Evolutionary conservation across 1,284 basidiomycete genomes (phyloP), one percentile per base, ranked within the genome.

Genomic region (Wolfiporia cocos): DNA sequence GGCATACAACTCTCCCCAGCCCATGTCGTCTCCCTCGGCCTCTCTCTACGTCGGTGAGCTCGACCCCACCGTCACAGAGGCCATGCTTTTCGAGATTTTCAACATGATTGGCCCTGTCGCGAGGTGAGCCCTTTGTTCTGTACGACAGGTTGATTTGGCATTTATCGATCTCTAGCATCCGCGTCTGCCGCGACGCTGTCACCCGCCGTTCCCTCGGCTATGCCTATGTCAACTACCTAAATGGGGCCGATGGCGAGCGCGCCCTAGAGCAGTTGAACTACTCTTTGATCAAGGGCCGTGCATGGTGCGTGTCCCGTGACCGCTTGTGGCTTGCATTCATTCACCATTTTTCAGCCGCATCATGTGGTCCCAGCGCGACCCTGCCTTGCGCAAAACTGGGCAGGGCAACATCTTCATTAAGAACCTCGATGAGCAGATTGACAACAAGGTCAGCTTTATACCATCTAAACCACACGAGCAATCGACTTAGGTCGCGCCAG

Each of bases 331-430:
- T 11, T 29, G 29, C 23, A 18, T 36, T 26, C n/a, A 23, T 11
- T 44, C 22, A 21, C 26, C 12, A 3, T 21, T 5, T 32, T 11
- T 47, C 54, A 90, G 86, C 77, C 93, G 96, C 61, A 99, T 99
- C 76, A 99, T 99, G 96, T 98, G 96, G 94, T 98, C 94, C 61
- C 95, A 99, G 81, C 92, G 96, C 66, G 96, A 99, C 74, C 96
- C 96, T 49, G 91, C 92, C 57, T 82, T 99, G 61, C 92, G 96
- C 70, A 98, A 99, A 81, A 98, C 94, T 53, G 94, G 94, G 53
- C 93, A 97, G 73, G 96, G 96, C 68, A 99, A 99, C 71, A 95
- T 99, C 64, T 99, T 99, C 74, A 99, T 99, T 76, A 99, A 99
- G 77, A 99, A 99, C 73, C 74, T 99, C 55, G 96, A 99, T 65